Percentiles rank a stretch among this genome's conserved stretches.
Conservation (phyloP, 2,329 filamentous ascomycete species). For the Phialocephala sp. region DNA sequence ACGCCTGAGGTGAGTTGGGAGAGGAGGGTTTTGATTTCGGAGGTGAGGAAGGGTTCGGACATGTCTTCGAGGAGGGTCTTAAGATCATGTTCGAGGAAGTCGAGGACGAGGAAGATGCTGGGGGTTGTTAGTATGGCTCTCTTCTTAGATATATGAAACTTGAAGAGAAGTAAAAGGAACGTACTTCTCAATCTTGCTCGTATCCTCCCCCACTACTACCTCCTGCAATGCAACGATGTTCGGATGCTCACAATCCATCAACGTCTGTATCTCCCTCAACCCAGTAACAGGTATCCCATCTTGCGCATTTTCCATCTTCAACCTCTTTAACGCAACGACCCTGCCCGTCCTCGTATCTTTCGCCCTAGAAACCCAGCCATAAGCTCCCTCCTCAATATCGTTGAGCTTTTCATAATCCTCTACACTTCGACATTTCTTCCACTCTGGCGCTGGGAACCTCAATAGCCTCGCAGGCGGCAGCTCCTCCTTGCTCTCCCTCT, state of each 20-base stretch:
- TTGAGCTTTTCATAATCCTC: constrained; percentile 92
- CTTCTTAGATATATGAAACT: background rate
- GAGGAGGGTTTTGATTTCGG: constrained; percentile 90
- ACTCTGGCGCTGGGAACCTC: constrained; percentile 71
- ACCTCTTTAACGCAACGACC: constrained; percentile 89
- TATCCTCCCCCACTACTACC: constrained; percentile 77
- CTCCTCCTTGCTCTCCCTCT: constrained; percentile 40
- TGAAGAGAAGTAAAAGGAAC: constrained; percentile 12
- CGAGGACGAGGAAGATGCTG: constrained; percentile 92
- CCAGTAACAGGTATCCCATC: constrained; percentile 89
- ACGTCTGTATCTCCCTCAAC: constrained; percentile 88
- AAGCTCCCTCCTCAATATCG: constrained; percentile 96
- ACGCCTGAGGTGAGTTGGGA: constrained; percentile 82
- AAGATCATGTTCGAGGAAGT: constrained; percentile 96
- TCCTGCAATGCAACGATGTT: constrained; percentile 86
- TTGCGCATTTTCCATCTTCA: constrained; percentile 81
- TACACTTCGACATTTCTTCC: constrained; percentile 76
- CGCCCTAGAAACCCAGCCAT: constrained; percentile 91
- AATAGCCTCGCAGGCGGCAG: constrained; percentile 62
- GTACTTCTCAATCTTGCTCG: constrained; percentile 59
- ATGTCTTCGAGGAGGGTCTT: constrained; percentile 93
- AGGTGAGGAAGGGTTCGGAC: constrained; percentile 89
- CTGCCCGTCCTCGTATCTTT: constrained; percentile 74
- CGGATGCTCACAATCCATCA: constrained; percentile 78
- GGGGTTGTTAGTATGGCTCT: constrained; percentile 33